A percentile compares a stretch with the other conserved stretches of the same genome.
These are phyloP conservation scores for Coniochaeta sp. DNA, from an alignment of 2,329 filamentous ascomycete species.

Conservation along the genomic window DNA sequence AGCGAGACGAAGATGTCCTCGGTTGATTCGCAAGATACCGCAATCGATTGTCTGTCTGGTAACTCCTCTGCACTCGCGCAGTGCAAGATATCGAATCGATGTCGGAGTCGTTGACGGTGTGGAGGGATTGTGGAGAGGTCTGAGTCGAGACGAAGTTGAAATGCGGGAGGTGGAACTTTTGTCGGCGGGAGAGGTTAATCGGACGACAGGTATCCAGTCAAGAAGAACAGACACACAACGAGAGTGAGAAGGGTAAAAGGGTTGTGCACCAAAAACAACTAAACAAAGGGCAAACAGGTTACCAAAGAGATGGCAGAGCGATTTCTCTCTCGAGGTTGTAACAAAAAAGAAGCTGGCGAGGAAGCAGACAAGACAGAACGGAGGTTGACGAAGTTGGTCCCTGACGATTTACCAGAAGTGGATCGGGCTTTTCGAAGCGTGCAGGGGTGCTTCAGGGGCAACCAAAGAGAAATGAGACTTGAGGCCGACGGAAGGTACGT, in stretches of 20 bases:
- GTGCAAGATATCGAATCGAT: neutral
- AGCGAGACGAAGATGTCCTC: neutral
- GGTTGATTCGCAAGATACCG: neutral
- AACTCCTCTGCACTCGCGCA: neutral
- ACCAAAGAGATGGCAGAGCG: neutral
- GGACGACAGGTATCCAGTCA: neutral
- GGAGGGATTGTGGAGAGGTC: constrained; percentile 3
- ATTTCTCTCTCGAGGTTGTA: neutral
- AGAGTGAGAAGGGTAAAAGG: neutral
- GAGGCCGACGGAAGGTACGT: neutral
- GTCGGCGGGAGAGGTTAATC: neutral
- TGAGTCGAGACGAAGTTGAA: neutral
- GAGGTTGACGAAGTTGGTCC: neutral
- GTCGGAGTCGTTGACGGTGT: neutral
- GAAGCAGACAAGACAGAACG: neutral
- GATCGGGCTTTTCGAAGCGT: neutral
- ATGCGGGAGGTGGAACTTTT: neutral
- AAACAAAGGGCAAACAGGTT: neutral
- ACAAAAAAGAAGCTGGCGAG: neutral
- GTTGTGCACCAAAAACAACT: neutral
- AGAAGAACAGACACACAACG: neutral
- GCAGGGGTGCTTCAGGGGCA: constrained; percentile 1
- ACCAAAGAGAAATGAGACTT: constrained; percentile 2
- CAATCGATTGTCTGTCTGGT: neutral
- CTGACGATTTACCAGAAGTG: neutral